Base-by-base conservation (phyloP, 202 grass and related monocot genomes). In the Sporobolus alterniflorus region DNA sequence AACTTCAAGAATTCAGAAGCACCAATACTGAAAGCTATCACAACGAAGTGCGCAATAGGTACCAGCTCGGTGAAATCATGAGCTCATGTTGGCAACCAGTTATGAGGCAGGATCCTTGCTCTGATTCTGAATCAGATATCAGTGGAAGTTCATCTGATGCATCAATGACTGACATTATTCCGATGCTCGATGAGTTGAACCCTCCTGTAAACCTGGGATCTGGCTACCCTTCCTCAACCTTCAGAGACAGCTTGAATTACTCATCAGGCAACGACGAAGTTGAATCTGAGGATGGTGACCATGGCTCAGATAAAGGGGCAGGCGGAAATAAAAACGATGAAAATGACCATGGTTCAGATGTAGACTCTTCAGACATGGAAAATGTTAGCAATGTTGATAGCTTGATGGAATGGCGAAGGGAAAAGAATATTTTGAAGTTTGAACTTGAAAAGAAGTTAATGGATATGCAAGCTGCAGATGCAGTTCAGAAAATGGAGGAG, bases 371-470 rank as follows among this genome's bases (percentile, higher is more conserved):
- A 4, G 80, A 87, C 57, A 9, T 33, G 22, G 82, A 73, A 70
- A 85, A 71, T 1, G 81, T 61, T 48, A 56, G 25, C 9, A 61
- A 78, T 10, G 11, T 74, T 61, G 79, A 92, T 26, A 85, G 51
- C 32, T 14, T 90, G 30, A 63, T 92, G 56, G 89, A 66, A 10
- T 69, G 40, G 17, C 69, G 80, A 65, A 81, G 55, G 77, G 78
- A 84, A 75, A 92, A 78, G 60, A 92, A 95, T 56, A 80, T 82
- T 71, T 40, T 88, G 49, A 82, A 80, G 71, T 84, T 87, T 68
- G 80, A 84, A 73, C 66, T 84, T n/a, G 89, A 94, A 54, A 84
- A 65, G 55, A 39, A 70, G 46, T 63, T 95, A 60, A 92, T 92
- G 80, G 87, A 88, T 29, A 57, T 92, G 82, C 69, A 88, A 75